phyloP scores from a whole-genome alignment of 116 monocot genomes.

The Dioscorea cayenensis region DNA sequence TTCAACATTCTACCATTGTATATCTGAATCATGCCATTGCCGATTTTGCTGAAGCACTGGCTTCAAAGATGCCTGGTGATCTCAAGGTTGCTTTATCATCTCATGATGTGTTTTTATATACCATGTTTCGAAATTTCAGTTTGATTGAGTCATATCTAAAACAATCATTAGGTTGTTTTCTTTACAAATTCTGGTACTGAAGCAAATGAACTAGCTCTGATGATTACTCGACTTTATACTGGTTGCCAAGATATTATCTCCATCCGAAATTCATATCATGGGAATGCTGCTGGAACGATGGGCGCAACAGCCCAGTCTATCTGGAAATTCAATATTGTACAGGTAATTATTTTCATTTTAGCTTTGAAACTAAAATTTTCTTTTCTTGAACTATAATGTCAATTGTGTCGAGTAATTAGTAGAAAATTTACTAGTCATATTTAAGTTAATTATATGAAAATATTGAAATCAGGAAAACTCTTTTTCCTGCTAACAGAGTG shows the following conservation, averaged over 20 bases:
- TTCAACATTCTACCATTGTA: constrained; percentile 82
- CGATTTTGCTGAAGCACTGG: constrained; percentile 85
- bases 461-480: neutral
- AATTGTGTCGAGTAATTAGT: too few species aligned
- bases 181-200: constrained; percentile 98
- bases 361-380: neutral
- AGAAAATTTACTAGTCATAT: too few species aligned
- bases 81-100: constrained; percentile 43
- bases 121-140: neutral
- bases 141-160: neutral
- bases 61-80: constrained; percentile 76
- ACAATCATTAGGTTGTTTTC: constrained; percentile 58
- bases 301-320: constrained; percentile 64
- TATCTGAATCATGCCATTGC: constrained; percentile 77
- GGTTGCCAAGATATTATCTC: constrained; percentile 85
- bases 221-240: constrained; percentile 84
- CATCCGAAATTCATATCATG: constrained; percentile 81
- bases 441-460: neutral
- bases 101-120: neutral
- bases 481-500: constrained; percentile 28
- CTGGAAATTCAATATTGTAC: constrained; percentile 86
- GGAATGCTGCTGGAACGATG: constrained; percentile 89
- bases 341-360: constrained; percentile 32
- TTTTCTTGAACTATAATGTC: too few species aligned
- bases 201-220: constrained; percentile 90